phyloP scores from a whole-genome alignment of 495 filamentous ascomycete genomes.

The Hamigera avellanea region DNA sequence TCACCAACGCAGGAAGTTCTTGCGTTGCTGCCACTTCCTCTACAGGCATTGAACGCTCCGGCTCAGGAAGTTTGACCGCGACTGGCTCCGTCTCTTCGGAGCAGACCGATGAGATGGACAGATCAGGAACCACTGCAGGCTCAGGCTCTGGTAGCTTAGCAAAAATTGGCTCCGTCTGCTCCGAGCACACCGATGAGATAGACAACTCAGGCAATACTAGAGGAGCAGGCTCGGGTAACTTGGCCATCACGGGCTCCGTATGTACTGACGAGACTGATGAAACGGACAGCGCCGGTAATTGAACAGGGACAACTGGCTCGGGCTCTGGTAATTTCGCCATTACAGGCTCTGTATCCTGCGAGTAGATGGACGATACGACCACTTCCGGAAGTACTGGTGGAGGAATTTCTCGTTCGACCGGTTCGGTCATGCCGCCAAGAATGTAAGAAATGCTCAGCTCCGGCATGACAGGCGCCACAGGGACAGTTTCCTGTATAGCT shows the following conservation, averaged over 20 bases:
- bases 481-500: slow-evolving; percentile 25
- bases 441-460: slow-evolving; percentile 22
- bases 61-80: slow-evolving; percentile 11
- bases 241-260: slow-evolving; percentile 12
- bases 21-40: too few species aligned
- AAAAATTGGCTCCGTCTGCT: slow-evolving; percentile 2
- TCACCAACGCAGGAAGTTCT: slow-evolving; percentile 15
- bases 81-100: slow-evolving; percentile 14
- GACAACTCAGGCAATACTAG: slow-evolving; percentile 7
- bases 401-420: slow-evolving; percentile 14
- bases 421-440: slow-evolving; percentile 18
- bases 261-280: slow-evolving; percentile 6
- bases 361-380: slow-evolving; percentile 36
- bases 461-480: slow-evolving; percentile 17
- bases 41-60: slow-evolving; percentile 21
- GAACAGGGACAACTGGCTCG: neutral
- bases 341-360: slow-evolving; percentile 39
- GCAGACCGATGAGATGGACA: slow-evolving; percentile 5
- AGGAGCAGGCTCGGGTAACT: slow-evolving; percentile 13
- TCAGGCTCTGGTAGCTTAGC: slow-evolving; percentile 3
- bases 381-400: slow-evolving; percentile 15
- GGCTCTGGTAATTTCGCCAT: slow-evolving; percentile 8
- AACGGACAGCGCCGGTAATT: slow-evolving; percentile 1
- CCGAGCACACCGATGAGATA: slow-evolving; percentile 1
- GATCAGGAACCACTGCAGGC: neutral